Base-by-base conservation (phyloP, 306 rosid genomes). In the Sophora flavescens region DNA sequence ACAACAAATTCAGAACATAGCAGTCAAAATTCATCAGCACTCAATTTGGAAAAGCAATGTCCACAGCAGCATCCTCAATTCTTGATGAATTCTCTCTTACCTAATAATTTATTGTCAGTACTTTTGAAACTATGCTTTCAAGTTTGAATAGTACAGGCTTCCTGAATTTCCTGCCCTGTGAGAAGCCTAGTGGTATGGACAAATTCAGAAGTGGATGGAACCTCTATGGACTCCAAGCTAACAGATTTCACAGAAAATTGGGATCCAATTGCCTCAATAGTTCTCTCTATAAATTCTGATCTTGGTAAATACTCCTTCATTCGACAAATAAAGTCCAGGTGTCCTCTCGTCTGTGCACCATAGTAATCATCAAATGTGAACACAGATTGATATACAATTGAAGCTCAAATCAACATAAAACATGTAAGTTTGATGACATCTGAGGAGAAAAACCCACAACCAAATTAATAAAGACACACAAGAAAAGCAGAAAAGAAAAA, bases 241-340 rank as follows among this genome's bases (percentile, higher is more conserved):
- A 78, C 35, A 0, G 85, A 35, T 38, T 68, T 78, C 38, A 86
- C 54, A 6, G 80, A 81, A 77, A 94, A 94, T 5, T 84, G 83
- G 44, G 86, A 33, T 56, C 57, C 74, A 12, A 91, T 48, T 7
- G 89, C 91, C 74, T 85, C 82, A 17, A 83, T 61, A 28, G 93
- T 90, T 84, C 85, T 88, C 69, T 84, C 77, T 0, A 92, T 86
- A 79, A 92, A 92, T 54, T 76, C 71, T 22, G 88, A 84, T 84
- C 97, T 87, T 56, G 97, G 84, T 80, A 91, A 72, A 72, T 82
- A 77, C 53, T 94, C 92, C 82, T 89, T 94, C 96, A 90, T 82
- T 83, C 89, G 44, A 85, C 93, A 92, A 72, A 94, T 60, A 75
- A 92, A 94, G 70, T 94, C 97, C 60, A 33, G 78, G 75, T 92